These are phyloP conservation scores for Paramecium pentaurelia DNA, from an alignment of 73 alveolate species.

Conservation along the genomic window DNA sequence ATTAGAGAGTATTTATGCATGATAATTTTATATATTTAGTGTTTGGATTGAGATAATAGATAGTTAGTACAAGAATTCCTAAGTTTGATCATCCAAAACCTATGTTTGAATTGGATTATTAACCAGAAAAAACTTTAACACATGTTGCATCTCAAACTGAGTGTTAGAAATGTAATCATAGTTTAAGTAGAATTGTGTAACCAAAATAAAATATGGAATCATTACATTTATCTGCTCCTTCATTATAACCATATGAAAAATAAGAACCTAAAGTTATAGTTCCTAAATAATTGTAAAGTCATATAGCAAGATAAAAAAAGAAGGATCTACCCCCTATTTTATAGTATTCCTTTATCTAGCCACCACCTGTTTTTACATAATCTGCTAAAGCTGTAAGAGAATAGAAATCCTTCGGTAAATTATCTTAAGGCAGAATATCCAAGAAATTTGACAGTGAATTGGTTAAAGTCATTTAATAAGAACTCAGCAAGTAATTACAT, in stretches of 20 bases:
- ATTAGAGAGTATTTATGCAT: not conserved
- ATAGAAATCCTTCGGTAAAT: not conserved
- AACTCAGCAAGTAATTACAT: not conserved
- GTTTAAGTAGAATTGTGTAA: not conserved
- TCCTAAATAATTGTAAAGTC: not conserved
- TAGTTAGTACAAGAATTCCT: not conserved
- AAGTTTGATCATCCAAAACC: constrained; percentile 24
- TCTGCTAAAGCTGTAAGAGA: not conserved
- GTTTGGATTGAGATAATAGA: constrained; percentile 22
- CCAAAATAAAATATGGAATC: not conserved
- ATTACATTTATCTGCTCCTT: not conserved
- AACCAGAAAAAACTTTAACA: not conserved
- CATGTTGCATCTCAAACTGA: constrained; percentile 19
- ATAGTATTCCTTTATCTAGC: not conserved
- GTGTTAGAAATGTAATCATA: constrained; percentile 27
- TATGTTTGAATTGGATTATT: constrained; percentile 1
- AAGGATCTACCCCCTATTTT: constrained; percentile 13
- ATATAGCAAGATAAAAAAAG: not conserved
- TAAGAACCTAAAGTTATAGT: not conserved
- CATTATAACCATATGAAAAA: not conserved
- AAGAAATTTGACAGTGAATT: not conserved
- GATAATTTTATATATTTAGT: not conserved
- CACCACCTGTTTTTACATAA: not conserved
- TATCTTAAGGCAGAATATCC: not conserved
- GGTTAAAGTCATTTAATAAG: not conserved